These are phyloP conservation scores for Trichophyton mentagrophytes DNA, from an alignment of 2,329 filamentous ascomycete species.

Conservation along the genomic window DNA sequence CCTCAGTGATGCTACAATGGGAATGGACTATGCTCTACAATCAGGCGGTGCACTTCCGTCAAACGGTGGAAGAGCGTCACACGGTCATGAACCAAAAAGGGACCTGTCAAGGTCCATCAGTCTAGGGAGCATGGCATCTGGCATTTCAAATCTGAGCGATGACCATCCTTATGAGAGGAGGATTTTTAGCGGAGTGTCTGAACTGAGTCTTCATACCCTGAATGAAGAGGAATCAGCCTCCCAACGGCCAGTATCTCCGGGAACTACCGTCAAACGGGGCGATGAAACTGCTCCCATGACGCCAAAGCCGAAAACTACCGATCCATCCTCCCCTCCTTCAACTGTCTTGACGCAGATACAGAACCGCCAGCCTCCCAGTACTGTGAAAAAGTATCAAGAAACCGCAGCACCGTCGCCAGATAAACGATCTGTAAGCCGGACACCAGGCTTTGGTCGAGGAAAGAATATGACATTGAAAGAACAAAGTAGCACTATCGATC, in stretches of 20 bases:
- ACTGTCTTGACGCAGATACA: conserved; percentile 77
- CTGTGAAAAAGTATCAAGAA: conserved; percentile 71
- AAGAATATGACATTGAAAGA: conserved; percentile 82
- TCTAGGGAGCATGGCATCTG: conserved; percentile 79
- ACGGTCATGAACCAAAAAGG: conserved; percentile 30
- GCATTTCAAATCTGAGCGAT: conserved; percentile 45
- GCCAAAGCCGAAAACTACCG: conserved; percentile 49
- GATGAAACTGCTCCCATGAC: conserved; percentile 48
- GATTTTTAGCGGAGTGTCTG: conserved; percentile 29
- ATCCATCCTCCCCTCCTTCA: conserved; percentile 59
- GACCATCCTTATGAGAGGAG: conserved; percentile 34
- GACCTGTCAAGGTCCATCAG: conserved; percentile 64
- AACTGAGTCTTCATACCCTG: conserved; percentile 43
- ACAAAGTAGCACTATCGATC: conserved; percentile 93
- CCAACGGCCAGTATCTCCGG: conserved; percentile 29
- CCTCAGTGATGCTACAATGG: conserved; percentile 59
- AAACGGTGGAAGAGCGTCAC: conserved; percentile 15
- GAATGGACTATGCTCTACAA: conserved; percentile 69
- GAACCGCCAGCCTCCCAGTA: conserved; percentile 82
- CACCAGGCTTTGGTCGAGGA: conserved; percentile 39
- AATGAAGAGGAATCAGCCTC: conserved; percentile 43
- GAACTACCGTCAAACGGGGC: conserved; percentile 24
- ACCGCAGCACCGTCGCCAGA: conserved; percentile 45
- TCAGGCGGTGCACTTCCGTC: conserved; percentile 61
- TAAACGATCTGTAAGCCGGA: conserved; percentile 40